Base-by-base conservation (phyloP, 768 basidiomycete genomes). In the Rhizopogon sp. region DNA sequence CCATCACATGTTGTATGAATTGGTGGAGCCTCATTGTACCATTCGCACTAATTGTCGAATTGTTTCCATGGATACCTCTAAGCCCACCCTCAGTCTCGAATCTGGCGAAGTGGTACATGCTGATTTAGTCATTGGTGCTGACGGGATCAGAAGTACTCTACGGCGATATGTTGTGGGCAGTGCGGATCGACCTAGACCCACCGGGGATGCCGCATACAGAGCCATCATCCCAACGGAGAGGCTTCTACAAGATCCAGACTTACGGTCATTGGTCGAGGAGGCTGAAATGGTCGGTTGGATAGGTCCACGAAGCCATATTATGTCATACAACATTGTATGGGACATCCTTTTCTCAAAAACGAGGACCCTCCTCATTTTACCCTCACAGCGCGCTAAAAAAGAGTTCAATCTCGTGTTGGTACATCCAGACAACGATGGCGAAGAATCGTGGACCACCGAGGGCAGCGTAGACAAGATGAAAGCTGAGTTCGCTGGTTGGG, bases 201-300 rank as follows among this genome's bases (percentile, higher is more conserved):
- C 86, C 0, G 86, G 84, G 0, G 83, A 87, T 60, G 79, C 81
- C 0, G 85, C 82, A 0, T 87, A 84, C 60, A 76, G 85, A 49
- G 79, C 81, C 5, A 70, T 77, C 28, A 70, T 87, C 37, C 71
- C 78, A 2, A 72, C 81, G 0, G 69, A 62, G 39, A 44, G 69
- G 1, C 69, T 86, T 64, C 53, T 81, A 10, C 61, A 64, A 9
- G 81, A 87, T 57, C 80, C 80, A 0, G 80, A 81, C 6, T 71
- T 87, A 28, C 72, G 66, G 55, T 53, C 63, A 1, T 69, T 87
- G 13, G 73, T 84, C 0, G 81, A 86, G 13, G 65, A 61, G 1
- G 71, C 78, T 0, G 78, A 81, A 54, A 78, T 81, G 73, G 79
- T 78, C 0, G 74, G 72, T 0, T 86, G 85, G 85, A 78, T 85